Conservation (phyloP, 106 monocot species). For the Dioscorea dumetorum region DNA sequence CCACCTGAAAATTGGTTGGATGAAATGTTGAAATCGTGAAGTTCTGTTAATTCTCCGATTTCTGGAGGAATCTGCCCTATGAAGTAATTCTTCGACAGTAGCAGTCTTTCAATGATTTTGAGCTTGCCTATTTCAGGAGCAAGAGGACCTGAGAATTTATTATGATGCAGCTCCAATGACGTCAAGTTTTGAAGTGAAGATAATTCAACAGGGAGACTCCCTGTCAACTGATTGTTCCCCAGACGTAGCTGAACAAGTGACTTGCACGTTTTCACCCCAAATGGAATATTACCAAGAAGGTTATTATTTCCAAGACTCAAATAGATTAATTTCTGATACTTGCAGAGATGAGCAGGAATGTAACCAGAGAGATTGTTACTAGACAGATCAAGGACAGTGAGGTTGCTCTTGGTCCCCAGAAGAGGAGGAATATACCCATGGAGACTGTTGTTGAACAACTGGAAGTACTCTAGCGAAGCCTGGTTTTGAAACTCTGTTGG, state of each 20-base stretch:
- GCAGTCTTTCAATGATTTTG: conserved; percentile 44
- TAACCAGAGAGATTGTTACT: conserved; percentile 48
- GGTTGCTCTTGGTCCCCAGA: conserved; percentile 51
- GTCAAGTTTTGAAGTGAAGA: conserved; percentile 47
- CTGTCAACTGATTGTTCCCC: conserved; percentile 60
- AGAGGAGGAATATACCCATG: conserved; percentile 57
- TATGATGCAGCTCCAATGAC: conserved; percentile 57
- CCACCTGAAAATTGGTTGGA: conserved; percentile 53
- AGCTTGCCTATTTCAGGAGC: conserved; percentile 62
- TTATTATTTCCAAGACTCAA: conserved; percentile 63
- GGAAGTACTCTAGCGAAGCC: conserved; percentile 48
- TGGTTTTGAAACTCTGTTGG: conserved; percentile 60
- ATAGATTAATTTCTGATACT: conserved; percentile 44
- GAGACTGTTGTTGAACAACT: conserved; percentile 61
- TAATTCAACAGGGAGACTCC: conserved; percentile 66
- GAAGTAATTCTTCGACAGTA: conserved; percentile 64
- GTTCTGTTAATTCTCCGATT: conserved; percentile 44
- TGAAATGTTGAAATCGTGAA: conserved; percentile 66
- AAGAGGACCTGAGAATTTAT: conserved; percentile 69
- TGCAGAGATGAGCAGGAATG: conserved; percentile 55
- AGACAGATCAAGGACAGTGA: conserved; percentile 66
- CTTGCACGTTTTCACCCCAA: conserved; percentile 53
- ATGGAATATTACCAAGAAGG: conserved; percentile 68
- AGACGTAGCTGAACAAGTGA: conserved; percentile 53
- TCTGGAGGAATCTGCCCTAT: conserved; percentile 62